Evolutionary conservation across 2,329 filamentous ascomycete species (phyloP), one percentile per base, ranked within the genome.

Genomic region (Colletotrichum lindemuthianum): DNA sequence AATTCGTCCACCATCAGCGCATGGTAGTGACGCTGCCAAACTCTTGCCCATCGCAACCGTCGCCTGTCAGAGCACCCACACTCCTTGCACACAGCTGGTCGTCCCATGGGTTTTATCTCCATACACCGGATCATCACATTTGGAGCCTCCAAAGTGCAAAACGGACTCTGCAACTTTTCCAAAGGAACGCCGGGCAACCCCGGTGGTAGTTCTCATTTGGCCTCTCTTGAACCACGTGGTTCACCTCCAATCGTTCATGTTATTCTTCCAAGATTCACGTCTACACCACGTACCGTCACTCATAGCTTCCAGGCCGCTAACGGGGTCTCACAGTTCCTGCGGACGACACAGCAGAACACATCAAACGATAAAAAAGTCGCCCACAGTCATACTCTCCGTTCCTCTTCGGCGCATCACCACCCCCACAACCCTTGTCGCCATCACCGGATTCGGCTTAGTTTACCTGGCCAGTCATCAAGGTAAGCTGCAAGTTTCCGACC

Each of bases 401-500:
- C 43, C 50, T 49, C 24, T 65, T 56, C 51, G 36, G 58, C 59
- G 47, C 58, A 61, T 32, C 47, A 56, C 51, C 47, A 56, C 41
- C 53, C 33, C 63, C 36, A 34, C 36, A 64, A 59, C 63, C 63
- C 39, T 65, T 59, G 8, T 13, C 9, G 8, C 24, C 24, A 11
- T 43, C 48, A 8, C 48, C 59, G 48, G 11, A 45, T 59, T 50
- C n/a, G 60, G 63, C 53, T 32, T 66, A 64, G 59, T 37, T 34
- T 11, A 6, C 16, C 2, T 37, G 15, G 9, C 4, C 7, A 33
- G 11, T 40, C 47, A 32, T 49, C 45, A 57, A 65, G 63, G 63
- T 65, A 65, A 65, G 63, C 51, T 61, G 43, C 61, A 47, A 56
- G 40, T n/a, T 45, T 15, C 8, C n/a, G 13, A 33, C 63, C 63